These are phyloP conservation scores for Neonectria hederae DNA, from an alignment of 2,329 filamentous ascomycete species.

Conservation along the genomic window DNA sequence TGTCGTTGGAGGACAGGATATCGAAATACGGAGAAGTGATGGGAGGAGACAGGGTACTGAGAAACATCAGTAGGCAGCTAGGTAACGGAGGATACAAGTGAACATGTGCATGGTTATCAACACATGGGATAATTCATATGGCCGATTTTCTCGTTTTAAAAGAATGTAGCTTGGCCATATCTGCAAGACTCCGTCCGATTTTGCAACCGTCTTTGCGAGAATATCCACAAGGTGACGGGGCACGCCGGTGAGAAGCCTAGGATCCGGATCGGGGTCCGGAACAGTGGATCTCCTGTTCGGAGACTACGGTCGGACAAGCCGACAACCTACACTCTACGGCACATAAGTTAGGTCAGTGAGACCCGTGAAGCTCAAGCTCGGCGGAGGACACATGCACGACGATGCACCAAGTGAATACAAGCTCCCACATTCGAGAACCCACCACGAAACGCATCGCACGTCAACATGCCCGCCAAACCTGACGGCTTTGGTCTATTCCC, in stretches of 20 bases:
- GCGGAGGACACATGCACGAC: neutral
- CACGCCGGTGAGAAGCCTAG: neutral
- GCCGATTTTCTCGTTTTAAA: neutral
- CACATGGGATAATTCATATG: neutral
- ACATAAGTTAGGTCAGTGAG: neutral
- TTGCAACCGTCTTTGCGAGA: neutral
- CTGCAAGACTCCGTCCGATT: neutral
- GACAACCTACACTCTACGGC: no score
- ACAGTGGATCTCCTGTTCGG: neutral
- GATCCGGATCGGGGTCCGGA: neutral
- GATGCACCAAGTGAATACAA: neutral
- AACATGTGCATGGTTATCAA: neutral
- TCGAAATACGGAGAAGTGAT: conserved; percentile 41
- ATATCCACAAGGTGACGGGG: neutral
- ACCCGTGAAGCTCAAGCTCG: neutral
- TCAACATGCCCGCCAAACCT: conserved; percentile 23
- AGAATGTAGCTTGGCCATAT: neutral
- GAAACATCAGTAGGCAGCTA: conserved; percentile 22
- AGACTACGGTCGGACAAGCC: neutral
- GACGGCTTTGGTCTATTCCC: conserved; percentile 36
- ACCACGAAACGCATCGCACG: conserved; percentile 24
- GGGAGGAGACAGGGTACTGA: conserved; percentile 40
- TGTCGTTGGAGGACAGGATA: conserved; percentile 41
- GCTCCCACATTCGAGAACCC: neutral
- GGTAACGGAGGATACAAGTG: conserved; percentile 22